Conservation (phyloP, 116 monocot genomes). For the Dioscorea cayenensis region DNA sequence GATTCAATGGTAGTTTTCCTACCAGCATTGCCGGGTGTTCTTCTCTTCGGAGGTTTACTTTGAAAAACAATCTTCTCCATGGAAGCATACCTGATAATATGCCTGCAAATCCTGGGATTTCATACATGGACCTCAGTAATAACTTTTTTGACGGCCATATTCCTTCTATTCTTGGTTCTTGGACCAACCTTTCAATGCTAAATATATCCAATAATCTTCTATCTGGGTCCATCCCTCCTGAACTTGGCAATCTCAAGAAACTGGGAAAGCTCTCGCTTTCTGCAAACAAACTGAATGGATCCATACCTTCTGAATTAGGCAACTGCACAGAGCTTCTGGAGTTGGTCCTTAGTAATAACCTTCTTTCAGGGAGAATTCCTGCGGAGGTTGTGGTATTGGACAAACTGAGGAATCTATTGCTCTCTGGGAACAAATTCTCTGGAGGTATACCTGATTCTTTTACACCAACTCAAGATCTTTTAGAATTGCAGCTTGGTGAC, state of each 20-base stretch:
- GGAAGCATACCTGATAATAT: constrained; percentile 42
- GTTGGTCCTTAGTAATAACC: constrained; percentile 55
- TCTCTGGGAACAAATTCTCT: constrained; percentile 42
- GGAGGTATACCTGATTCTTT: constrained; percentile 62
- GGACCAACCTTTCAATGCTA: constrained; percentile 63
- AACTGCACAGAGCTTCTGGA: constrained; percentile 40
- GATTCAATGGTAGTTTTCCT: constrained; percentile 55
- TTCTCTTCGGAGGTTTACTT: constrained; percentile 48
- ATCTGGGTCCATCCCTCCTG: constrained; percentile 41
- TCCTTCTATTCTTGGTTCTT: constrained; percentile 27
- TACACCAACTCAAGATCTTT: constrained; percentile 36
- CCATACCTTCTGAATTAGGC: constrained; percentile 43
- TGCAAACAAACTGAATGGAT: constrained; percentile 47
- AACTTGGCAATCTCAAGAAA: constrained; percentile 43
- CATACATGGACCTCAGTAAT: constrained; percentile 45
- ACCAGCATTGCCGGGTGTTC: constrained; percentile 28
- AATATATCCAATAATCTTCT: constrained; percentile 56
- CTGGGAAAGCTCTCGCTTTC: constrained; percentile 34
- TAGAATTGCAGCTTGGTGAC: constrained; percentile 57
- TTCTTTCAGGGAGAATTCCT: constrained; percentile 51
- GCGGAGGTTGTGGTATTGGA: constrained; percentile 21
- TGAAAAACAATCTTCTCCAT: constrained; percentile 37
- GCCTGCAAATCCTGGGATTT: constrained; percentile 26
- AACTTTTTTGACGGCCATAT: constrained; percentile 49
- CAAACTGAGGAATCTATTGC: constrained; percentile 39